A percentile compares a stretch with the other conserved stretches of the same genome.
These are phyloP conservation scores for Diaporthe batatas DNA, from an alignment of 2,329 filamentous ascomycete genomes.

Conservation along the genomic window DNA sequence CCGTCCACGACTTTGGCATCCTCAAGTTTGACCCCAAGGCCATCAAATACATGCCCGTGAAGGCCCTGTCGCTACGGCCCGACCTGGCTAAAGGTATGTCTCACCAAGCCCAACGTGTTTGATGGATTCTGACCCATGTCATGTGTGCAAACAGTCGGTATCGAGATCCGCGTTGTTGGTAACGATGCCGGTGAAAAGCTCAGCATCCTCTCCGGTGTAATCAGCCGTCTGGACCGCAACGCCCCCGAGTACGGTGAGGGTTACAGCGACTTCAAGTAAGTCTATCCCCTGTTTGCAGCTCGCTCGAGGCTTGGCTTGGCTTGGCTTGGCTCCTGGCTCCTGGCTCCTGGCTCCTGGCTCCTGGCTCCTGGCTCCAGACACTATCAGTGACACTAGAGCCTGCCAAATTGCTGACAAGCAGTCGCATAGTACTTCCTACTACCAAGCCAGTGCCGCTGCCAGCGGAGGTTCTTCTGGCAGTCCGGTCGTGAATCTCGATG, in stretches of 20 bases:
- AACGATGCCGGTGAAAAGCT: conserved; percentile 99
- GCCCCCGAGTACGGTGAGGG: conserved; percentile 93
- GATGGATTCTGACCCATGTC: conserved; percentile 45
- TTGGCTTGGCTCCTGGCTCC: not conserved
- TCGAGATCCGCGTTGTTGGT: conserved; percentile 96
- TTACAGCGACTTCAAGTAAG: conserved; percentile 91
- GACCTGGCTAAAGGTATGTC: conserved; percentile 79
- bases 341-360: not conserved
- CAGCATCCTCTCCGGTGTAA: conserved; percentile 96
- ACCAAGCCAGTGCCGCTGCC: conserved; percentile 95
- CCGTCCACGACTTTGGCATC: conserved; percentile 98
- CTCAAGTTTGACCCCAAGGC: conserved; percentile 94
- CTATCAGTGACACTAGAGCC: not conserved
- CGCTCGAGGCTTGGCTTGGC: not conserved
- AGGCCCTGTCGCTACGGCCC: conserved; percentile 83
- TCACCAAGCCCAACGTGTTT: conserved; percentile 25
- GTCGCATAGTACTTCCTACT: conserved; percentile 78
- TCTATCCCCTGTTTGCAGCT: not conserved
- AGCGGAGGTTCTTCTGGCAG: conserved; percentile 98
- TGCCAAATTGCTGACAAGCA: not conserved
- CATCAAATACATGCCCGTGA: conserved; percentile 96
- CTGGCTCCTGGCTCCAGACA: not conserved
- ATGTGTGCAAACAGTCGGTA: conserved; percentile 72
- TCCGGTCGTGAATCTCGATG: conserved; percentile 96
- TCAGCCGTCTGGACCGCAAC: conserved; percentile 94